A percentile compares a stretch with the other conserved stretches of the same genome.
Conservation (phyloP, 2,329 filamentous ascomycete species). For the Aspergillaceae sp. region DNA sequence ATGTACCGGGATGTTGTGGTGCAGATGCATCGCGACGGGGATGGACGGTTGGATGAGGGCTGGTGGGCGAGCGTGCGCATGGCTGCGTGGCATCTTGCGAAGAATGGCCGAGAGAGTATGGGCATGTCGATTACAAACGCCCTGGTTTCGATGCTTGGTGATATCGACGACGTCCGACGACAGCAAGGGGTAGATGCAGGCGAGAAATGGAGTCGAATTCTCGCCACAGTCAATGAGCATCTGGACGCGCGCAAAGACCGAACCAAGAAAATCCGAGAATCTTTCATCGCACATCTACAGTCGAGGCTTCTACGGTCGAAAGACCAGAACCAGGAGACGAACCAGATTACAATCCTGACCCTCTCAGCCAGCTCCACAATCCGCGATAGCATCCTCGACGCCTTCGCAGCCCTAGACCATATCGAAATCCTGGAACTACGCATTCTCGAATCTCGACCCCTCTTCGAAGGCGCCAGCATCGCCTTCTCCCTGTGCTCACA, state of each 20-base stretch:
- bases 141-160: constrained; percentile 16
- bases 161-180: constrained; percentile 17
- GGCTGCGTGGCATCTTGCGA: constrained; percentile 56
- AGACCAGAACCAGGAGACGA: neutral
- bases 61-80: constrained; percentile 52
- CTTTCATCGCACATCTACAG: constrained; percentile 19
- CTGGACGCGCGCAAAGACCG: constrained; percentile 15
- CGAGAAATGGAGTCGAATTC: constrained; percentile 12
- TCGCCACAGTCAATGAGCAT: constrained; percentile 19
- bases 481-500: constrained; percentile 33
- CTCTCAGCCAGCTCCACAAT: constrained; percentile 58
- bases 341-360: constrained; percentile 46
- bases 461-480: constrained; percentile 56
- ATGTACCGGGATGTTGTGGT: constrained; percentile 42
- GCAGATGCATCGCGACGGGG: constrained; percentile 10
- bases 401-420: constrained; percentile 23
- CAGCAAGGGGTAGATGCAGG: constrained; percentile 8
- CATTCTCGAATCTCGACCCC: constrained; percentile 58
- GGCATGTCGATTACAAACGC: constrained; percentile 48
- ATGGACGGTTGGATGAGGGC: constrained; percentile 9
- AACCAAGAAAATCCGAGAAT: constrained; percentile 14
- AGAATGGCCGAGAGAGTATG: constrained; percentile 60
- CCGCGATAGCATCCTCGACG: constrained; percentile 39
- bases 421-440: constrained; percentile 44
- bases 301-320: constrained; percentile 5